Base-by-base conservation (phyloP, 208 protist genomes). In the Leishmania aethiopica region DNA sequence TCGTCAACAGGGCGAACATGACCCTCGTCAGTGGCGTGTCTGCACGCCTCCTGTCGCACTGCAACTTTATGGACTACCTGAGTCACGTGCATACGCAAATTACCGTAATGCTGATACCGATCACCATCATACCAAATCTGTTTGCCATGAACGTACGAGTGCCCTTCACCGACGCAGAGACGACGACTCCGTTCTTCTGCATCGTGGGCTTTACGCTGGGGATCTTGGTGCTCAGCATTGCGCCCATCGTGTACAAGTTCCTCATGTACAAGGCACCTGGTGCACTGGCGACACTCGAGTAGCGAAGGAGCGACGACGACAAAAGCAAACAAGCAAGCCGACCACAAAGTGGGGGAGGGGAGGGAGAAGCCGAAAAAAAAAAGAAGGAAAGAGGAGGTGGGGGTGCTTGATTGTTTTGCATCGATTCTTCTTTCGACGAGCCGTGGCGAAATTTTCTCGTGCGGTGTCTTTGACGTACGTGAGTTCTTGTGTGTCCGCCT, bases 31-130 rank as follows among this genome's bases (percentile, higher is more conserved):
- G 91, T 80, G 94, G 94, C 47, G 94, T 97, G 62, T 88, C 86
- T 0, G 91, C 93, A 67, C 92, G 94, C 7, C 87, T 97, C n/a
- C 55, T 94, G 7, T 81, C 92, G 62, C 94, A 94, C 79, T 97
- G 94, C 81, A 88, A 97, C 82, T 91, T 87, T 60, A 94, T 97
- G 92, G 94, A 97, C 71, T 97, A 94, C 69, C 71, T 97, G 62
- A 97, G 93, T 79, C 83, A 92, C 82, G 88, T 97, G 53, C 89
- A 96, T 84, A 87, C 91, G 25, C 86, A 92, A 77, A 95, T 97
- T 60, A 57, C 92, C 3, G 85, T 97, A 1, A 83, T 97, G 2
- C 86, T 94, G 74, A 96, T 97, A 89, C 94, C 94, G 1, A 88
- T 96, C 40, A 84, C 82, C 37, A 86, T 97, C 60, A 88, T 97